Evolutionary conservation across 75 land plant genomes (phyloP).

Genomic region (Ceratopteris richardii): DNA sequence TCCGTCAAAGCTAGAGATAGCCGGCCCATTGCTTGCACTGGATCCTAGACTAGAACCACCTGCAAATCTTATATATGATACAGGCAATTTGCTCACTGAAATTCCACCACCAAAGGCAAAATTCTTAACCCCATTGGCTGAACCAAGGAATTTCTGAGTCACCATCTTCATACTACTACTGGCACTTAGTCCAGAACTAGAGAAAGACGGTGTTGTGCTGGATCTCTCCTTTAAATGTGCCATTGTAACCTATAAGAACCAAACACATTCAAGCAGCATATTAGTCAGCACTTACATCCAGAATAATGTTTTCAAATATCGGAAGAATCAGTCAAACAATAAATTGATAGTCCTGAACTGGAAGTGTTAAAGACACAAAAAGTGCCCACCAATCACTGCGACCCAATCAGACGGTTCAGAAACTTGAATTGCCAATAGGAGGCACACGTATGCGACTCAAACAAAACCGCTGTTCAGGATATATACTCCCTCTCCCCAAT

Average conservation of each 20-base stretch:
- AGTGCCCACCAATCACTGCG: too few species aligned
- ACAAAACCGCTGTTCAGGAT: too few species aligned
- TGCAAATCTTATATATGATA: constrained; percentile 10
- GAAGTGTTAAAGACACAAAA: not conserved
- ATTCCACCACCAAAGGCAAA: constrained; percentile 39
- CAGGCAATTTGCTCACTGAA: constrained; percentile 13
- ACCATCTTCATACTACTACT: constrained; percentile 19
- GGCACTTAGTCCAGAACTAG: constrained; percentile 3
- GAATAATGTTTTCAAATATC: not conserved
- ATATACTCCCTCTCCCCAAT: too few species aligned
- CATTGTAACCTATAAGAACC: constrained; percentile 21
- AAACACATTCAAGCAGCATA: too few species aligned
- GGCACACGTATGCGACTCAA: too few species aligned
- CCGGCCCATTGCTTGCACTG: constrained; percentile 15
- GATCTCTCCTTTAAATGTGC: constrained; percentile 40
- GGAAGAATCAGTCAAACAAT: not conserved
- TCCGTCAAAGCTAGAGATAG: constrained; percentile 25
- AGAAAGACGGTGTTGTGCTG: constrained; percentile 9
- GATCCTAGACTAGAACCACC: constrained; percentile 10
- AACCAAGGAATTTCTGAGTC: constrained; percentile 24
- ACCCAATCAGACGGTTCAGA: too few species aligned
- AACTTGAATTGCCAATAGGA: too few species aligned
- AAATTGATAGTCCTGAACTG: not conserved
- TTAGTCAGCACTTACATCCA: not conserved
- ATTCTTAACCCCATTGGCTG: constrained; percentile 26